Evolutionary conservation across 2,329 filamentous ascomycete species (phyloP).

Genomic region (Xylariaceae sp.): DNA sequence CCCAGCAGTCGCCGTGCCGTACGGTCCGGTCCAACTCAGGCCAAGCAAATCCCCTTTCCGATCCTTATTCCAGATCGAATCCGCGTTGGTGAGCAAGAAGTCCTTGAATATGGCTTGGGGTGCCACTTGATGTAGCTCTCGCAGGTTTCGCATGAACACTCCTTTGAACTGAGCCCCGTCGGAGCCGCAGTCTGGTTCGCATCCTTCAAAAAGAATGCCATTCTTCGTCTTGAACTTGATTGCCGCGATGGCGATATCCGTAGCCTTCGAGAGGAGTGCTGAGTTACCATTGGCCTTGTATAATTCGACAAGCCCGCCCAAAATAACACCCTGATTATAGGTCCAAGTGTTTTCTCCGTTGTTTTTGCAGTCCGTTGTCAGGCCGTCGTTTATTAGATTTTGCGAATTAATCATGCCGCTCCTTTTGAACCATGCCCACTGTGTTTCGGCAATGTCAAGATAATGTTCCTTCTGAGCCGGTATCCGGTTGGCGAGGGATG

Average conservation of each 20-base stretch:
- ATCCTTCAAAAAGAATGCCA: conserved; percentile 51
- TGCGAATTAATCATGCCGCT: conserved; percentile 48
- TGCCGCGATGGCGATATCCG: conserved; percentile 47
- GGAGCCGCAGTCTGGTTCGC: conserved; percentile 47
- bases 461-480: conserved; percentile 36
- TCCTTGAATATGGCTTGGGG: conserved; percentile 42
- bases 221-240: conserved; percentile 40
- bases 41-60: conserved; percentile 29
- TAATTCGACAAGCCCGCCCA: conserved; percentile 51
- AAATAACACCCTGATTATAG: conserved; percentile 55
- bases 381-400: conserved; percentile 51
- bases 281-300: conserved; percentile 39
- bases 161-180: conserved; percentile 67
- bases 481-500: conserved; percentile 49
- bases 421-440: conserved; percentile 51
- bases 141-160: conserved; percentile 62
- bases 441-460: conserved; percentile 41
- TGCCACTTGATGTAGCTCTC: conserved; percentile 47
- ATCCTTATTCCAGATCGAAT: conserved; percentile 32
- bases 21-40: conserved; percentile 29
- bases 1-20: conserved; percentile 23
- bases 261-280: conserved; percentile 39
- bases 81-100: conserved; percentile 33
- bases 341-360: conserved; percentile 45
- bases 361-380: conserved; percentile 44